Conservation (phyloP, 2,329 filamentous ascomycete genomes). For the Cryphonectria carpinicola region DNA sequence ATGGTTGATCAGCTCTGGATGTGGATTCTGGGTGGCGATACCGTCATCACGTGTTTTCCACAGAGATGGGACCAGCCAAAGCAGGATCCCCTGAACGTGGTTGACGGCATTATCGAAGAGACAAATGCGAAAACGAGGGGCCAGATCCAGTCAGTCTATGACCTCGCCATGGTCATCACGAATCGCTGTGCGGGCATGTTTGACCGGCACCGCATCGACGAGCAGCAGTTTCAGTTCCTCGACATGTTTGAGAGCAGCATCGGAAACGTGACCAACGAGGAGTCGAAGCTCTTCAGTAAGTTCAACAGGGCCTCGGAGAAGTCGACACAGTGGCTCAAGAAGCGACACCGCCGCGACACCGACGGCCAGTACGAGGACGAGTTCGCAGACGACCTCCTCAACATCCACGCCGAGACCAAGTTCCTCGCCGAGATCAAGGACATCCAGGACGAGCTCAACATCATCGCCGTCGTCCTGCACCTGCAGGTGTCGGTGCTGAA, state of each 20-base stretch:
- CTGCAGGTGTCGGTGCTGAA: conserved; percentile 52
- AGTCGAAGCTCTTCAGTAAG: conserved; percentile 61
- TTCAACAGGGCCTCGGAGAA: conserved; percentile 63
- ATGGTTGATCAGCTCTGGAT: conserved; percentile 74
- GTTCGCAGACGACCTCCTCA: conserved; percentile 59
- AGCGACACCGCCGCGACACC: conserved; percentile 41
- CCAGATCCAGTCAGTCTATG: conserved; percentile 63
- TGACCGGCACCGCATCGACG: conserved; percentile 59
- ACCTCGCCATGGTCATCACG: conserved; percentile 65
- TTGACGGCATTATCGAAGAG: conserved; percentile 66
- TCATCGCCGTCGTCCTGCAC: conserved; percentile 58
- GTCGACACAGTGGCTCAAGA: conserved; percentile 58
- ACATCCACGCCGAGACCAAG: conserved; percentile 64
- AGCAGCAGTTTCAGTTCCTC: conserved; percentile 66
- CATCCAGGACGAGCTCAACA: conserved; percentile 69
- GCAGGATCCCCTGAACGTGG: conserved; percentile 65
- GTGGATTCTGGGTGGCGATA: conserved; percentile 59
- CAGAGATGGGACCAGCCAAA: conserved; percentile 63
- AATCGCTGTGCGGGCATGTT: conserved; percentile 64
- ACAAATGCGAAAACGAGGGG: conserved; percentile 67
- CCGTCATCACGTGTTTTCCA: conserved; percentile 64
- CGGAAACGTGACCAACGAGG: conserved; percentile 55
- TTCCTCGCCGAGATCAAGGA: conserved; percentile 68
- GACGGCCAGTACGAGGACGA: conserved; percentile 32
- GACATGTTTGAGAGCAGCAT: conserved; percentile 71